phyloP scores from a whole-genome alignment of 2,329 filamentous ascomycete genomes.

The Scytalidium lignicola region DNA sequence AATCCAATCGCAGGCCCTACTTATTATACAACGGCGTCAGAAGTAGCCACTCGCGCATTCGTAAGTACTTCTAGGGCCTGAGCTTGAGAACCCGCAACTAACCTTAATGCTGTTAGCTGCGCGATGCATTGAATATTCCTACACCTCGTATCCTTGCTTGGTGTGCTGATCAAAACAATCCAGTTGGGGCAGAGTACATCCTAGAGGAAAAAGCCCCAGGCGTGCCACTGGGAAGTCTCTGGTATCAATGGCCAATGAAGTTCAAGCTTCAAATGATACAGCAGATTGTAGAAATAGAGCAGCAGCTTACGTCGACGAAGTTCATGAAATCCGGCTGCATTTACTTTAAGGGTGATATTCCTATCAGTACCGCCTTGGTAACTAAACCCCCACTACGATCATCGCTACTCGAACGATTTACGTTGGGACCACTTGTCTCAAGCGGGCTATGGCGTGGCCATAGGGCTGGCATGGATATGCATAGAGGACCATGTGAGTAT shows the following conservation, averaged over 20 bases:
- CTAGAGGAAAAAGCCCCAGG: slow-evolving; percentile 11
- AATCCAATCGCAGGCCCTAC: too few relatives aligned
- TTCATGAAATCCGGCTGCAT: slow-evolving; percentile 11
- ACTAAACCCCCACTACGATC: slow-evolving; percentile 2
- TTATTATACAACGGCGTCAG: background rate
- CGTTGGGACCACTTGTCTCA: slow-evolving; percentile 4
- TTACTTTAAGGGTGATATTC: slow-evolving; percentile 10
- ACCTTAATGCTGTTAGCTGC: too few relatives aligned
- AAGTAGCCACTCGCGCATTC: too few relatives aligned
- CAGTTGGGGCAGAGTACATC: slow-evolving; percentile 12
- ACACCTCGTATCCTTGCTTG: too few relatives aligned
- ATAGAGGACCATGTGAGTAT: slow-evolving; percentile 10
- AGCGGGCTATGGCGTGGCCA: slow-evolving; percentile 5
- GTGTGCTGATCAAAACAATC: too few relatives aligned
- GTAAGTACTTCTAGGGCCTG: too few relatives aligned
- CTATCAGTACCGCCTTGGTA: slow-evolving; percentile 1
- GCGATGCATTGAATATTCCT: too few relatives aligned
- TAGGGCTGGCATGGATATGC: slow-evolving; percentile 7
- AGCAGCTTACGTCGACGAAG: slow-evolving; percentile 9
- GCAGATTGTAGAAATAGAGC: slow-evolving; percentile 12
- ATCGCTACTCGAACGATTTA: slow-evolving; percentile 8
- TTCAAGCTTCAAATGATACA: slow-evolving; percentile 7
- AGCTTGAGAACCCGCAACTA: too few relatives aligned
- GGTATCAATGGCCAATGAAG: slow-evolving; percentile 9
- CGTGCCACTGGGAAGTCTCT: slow-evolving; percentile 7